phyloP scores from a whole-genome alignment of 2,329 filamentous ascomycete genomes.

The Fusarium nodosum region DNA sequence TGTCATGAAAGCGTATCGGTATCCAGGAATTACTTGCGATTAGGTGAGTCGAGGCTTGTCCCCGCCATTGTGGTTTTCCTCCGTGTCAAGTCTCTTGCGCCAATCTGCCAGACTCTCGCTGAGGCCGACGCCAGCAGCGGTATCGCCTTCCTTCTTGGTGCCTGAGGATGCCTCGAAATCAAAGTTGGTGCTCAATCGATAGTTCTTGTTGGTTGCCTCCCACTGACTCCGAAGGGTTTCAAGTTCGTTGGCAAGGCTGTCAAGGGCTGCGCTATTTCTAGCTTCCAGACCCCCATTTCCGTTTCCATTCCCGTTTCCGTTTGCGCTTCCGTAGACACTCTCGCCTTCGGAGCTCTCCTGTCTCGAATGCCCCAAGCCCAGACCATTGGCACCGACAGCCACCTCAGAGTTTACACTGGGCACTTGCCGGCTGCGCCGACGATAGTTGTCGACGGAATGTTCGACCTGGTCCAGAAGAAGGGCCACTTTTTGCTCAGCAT shows the following conservation, averaged over 20 bases:
- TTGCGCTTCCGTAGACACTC: constrained; percentile 71
- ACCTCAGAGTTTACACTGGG: constrained; percentile 66
- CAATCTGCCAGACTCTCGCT: constrained; percentile 83
- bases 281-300: constrained; percentile 55
- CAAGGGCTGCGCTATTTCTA: constrained; percentile 78
- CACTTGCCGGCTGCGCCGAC: constrained; percentile 77
- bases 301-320: constrained; percentile 61
- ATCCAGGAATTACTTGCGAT: constrained; percentile 45
- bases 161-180: constrained; percentile 76
- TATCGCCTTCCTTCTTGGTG: constrained; percentile 62
- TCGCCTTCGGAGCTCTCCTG: constrained; percentile 71
- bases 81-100: constrained; percentile 79
- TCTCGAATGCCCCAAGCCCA: constrained; percentile 60
- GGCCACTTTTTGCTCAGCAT: constrained; percentile 94
- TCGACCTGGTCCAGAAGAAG: constrained; percentile 95
- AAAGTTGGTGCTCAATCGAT: constrained; percentile 89
- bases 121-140: constrained; percentile 61
- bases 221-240: constrained; percentile 92
- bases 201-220: constrained; percentile 96
- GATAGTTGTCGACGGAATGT: constrained; percentile 92
- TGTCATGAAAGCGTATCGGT: constrained; percentile 52
- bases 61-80: constrained; percentile 55
- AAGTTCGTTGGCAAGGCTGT: constrained; percentile 91
- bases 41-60: constrained; percentile 50
- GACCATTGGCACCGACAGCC: constrained; percentile 54